phyloP scores from a whole-genome alignment of 1,284 basidiomycete genomes.

The Porodaedalea pini region DNA sequence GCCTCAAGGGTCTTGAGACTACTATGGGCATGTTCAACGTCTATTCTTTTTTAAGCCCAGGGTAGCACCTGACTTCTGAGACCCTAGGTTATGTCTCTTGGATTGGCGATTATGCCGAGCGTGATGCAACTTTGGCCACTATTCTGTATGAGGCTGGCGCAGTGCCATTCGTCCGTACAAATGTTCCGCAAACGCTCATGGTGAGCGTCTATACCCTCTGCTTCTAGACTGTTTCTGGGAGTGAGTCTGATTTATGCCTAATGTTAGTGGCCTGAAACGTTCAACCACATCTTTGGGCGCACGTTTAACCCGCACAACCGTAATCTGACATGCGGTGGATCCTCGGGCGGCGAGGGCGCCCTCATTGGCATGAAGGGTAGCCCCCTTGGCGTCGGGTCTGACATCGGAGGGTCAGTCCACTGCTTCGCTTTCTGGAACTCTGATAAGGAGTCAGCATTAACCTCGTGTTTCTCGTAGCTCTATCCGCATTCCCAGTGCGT shows the following conservation, averaged over 20 bases:
- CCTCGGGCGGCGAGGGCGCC: slow-evolving; percentile 59
- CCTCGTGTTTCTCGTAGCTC: slow-evolving; percentile 38
- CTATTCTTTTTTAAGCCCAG: not conserved
- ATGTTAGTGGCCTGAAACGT: slow-evolving; percentile 56
- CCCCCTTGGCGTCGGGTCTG: slow-evolving; percentile 63
- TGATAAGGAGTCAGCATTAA: not conserved
- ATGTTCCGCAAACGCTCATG: slow-evolving; percentile 67
- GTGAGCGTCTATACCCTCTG: slow-evolving; percentile 29
- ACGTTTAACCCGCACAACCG: slow-evolving; percentile 64
- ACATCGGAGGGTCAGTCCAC: slow-evolving; percentile 54
- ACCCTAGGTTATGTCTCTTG: slow-evolving; percentile 62
- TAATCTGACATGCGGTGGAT: slow-evolving; percentile 51
- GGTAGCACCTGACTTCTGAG: not conserved
- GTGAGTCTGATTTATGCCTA: not conserved
- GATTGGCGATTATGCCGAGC: slow-evolving; percentile 52
- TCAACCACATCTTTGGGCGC: slow-evolving; percentile 63
- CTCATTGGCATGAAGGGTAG: slow-evolving; percentile 55
- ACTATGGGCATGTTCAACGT: slow-evolving; percentile 39
- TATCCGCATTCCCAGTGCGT: slow-evolving; percentile 64
- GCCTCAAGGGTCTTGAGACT: slow-evolving; percentile 50
- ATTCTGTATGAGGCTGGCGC: slow-evolving; percentile 59
- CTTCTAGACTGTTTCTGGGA: not conserved
- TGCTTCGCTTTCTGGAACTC: not conserved
- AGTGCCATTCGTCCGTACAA: slow-evolving; percentile 66
- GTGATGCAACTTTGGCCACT: slow-evolving; percentile 57